Percentiles rank a stretch among this genome's conserved stretches.
Conservation (phyloP, 179 eudicot genomes). For the Actinidia arguta region DNA sequence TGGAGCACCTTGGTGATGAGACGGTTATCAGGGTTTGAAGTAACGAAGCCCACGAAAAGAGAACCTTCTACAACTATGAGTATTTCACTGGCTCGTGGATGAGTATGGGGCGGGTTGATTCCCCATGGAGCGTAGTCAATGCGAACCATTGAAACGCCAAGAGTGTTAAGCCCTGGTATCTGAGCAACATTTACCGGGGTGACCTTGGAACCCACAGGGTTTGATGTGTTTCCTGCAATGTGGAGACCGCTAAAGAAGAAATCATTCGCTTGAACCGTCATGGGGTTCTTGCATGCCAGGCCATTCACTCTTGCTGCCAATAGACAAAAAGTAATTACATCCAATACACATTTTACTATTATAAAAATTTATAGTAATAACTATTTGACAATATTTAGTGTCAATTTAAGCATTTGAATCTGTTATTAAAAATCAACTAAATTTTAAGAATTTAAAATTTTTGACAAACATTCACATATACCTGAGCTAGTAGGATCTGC, state of each 20-base stretch:
- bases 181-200: neutral
- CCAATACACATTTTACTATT: neutral
- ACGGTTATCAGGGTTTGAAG: too few species aligned
- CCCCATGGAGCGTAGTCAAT: neutral
- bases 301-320: constrained; percentile 8
- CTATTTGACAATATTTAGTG: neutral
- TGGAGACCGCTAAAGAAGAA: constrained; percentile 15
- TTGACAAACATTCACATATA: neutral
- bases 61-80: constrained; percentile 11
- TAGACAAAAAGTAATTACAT: neutral
- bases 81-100: too few species aligned
- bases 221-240: constrained; percentile 9
- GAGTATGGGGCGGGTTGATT: too few species aligned
- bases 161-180: too few species aligned
- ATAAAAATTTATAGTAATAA: neutral
- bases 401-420: neutral
- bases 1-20: too few species aligned
- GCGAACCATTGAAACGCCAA: constrained; percentile 13
- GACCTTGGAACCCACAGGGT: too few species aligned
- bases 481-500: constrained; percentile 26
- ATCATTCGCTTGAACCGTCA: neutral
- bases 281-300: too few species aligned
- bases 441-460: neutral
- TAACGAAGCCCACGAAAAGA: neutral
- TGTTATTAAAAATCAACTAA: neutral